A percentile compares a stretch with the other conserved stretches of the same genome.
Conservation (phyloP, 805 yeast genomes). For the Nakazawaea anatomiae region DNA sequence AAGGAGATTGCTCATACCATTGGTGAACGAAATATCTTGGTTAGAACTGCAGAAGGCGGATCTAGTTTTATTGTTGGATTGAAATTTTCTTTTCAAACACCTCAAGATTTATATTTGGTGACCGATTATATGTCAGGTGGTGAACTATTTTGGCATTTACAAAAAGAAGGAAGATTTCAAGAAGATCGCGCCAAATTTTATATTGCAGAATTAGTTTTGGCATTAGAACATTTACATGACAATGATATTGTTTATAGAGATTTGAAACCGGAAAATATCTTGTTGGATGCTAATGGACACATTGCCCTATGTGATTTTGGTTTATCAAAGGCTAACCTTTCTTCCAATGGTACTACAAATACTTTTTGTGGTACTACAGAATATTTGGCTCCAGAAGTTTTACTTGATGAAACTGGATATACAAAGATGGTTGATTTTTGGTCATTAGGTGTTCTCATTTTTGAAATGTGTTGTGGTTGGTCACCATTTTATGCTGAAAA, state of each 20-base stretch:
- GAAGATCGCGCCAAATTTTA: conserved; percentile 96
- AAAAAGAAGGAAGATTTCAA: conserved; percentile 88
- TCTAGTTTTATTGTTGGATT: conserved; percentile 88
- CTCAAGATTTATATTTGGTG: conserved; percentile 83
- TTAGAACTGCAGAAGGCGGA: conserved; percentile 82
- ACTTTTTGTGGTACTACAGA: conserved; percentile 99
- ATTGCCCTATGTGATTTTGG: conserved; percentile 98
- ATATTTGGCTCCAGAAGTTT: conserved; percentile 94
- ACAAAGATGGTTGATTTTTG: conserved; percentile 99
- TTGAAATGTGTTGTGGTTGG: conserved; percentile 99
- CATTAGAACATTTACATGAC: conserved; percentile 91
- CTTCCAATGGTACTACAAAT: conserved; percentile 84
- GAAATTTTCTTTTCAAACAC: conserved; percentile 95
- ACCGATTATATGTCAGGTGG: conserved; percentile 99
- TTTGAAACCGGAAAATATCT: conserved; percentile 92
- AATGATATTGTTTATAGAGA: conserved; percentile 96
- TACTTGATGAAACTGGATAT: conserved; percentile 92
- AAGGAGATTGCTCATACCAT: conserved; percentile 98
- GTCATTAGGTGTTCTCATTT: conserved; percentile 94
- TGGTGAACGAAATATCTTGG: conserved; percentile 93
- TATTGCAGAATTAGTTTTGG: conserved; percentile 91
- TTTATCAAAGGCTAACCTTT: conserved; percentile 84
- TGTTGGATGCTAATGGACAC: conserved; percentile 95
- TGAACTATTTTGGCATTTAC: conserved; percentile 93
- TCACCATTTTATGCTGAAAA: conserved; percentile 97